phyloP scores from a whole-genome alignment of 2,329 filamentous ascomycete species.

The Colletotrichum graminicola region DNA sequence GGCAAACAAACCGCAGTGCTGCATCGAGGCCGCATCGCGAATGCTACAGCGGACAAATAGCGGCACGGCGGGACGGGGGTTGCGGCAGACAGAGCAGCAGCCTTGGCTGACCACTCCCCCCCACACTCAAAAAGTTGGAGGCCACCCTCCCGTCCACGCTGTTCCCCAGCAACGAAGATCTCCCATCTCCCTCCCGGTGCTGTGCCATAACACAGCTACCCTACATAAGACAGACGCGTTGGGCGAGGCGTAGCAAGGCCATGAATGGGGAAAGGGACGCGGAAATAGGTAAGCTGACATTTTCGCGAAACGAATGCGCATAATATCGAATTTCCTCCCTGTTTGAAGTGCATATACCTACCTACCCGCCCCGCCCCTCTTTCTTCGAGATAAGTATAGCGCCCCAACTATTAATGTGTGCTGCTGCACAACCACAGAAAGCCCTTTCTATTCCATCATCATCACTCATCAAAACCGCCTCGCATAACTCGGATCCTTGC shows the following conservation, averaged over 20 bases:
- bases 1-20: neutral
- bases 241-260: neutral
- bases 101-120: conserved; percentile 19
- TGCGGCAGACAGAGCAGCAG: conserved; percentile 1
- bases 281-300: neutral
- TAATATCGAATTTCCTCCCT: conserved; percentile 21
- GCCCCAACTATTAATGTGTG: neutral
- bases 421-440: neutral
- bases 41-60: conserved; percentile 6
- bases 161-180: conserved; percentile 42
- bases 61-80: neutral
- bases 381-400: neutral
- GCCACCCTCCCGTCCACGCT: conserved; percentile 32
- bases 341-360: conserved; percentile 3
- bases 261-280: neutral
- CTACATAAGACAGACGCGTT: neutral
- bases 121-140: conserved; percentile 27
- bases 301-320: conserved; percentile 9
- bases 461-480: neutral
- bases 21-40: neutral
- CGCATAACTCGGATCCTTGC: neutral
- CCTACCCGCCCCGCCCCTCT: neutral
- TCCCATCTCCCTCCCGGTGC: too few relatives aligned
- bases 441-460: neutral
- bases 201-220: neutral